Base-by-base conservation (phyloP, 2,329 filamentous ascomycete genomes). In the Exophiala sp. region DNA sequence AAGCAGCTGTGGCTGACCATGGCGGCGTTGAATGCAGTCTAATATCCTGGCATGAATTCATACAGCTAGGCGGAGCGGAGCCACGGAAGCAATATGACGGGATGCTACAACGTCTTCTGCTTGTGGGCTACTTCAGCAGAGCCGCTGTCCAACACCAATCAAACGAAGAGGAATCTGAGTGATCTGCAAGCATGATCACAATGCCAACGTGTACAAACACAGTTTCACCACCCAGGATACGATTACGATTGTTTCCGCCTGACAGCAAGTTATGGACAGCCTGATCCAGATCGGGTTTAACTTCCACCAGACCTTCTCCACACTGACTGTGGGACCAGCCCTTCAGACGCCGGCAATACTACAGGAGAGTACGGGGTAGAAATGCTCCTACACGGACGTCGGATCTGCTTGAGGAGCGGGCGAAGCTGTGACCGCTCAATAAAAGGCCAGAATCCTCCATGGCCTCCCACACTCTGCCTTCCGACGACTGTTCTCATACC, bases 1-100 rank as follows among this genome's bases (percentile, higher is more conserved):
- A 43, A 14, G 43, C 48, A 12, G 53, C 52, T 14, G 34, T 61
- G 6, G 42, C 53, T 12, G 20, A 12, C 2, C 46, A 58, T 32
- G 58, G 54, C 16, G 47, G 51, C 5, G 39, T 21, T 18, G 54
- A 62, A 36, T 55, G 54, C 38, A 55, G 50, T 39, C 49, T 62
- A 29, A 55, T 59, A 10, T 61, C 60, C 24, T 62, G 59, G 54
- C 47, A 50, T 16, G 60, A 62, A 21, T 58, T 61, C 39, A 62
- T 59, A 16, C 50, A 54, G 35, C 41, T 29, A 34, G 50, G 54
- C 20, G 54, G 54, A 6, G 14, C 52, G 3, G 50, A 46, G 24
- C 54, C 57, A 12, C 57, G 55, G 32, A 24, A n/a, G 29, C 20
- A 56, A 7, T 46, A 61, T 34, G 58, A 62, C 24, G 58, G 60